Base-by-base conservation (phyloP, 352 stramenopile species). In the Paralagenidium karlingii region DNA sequence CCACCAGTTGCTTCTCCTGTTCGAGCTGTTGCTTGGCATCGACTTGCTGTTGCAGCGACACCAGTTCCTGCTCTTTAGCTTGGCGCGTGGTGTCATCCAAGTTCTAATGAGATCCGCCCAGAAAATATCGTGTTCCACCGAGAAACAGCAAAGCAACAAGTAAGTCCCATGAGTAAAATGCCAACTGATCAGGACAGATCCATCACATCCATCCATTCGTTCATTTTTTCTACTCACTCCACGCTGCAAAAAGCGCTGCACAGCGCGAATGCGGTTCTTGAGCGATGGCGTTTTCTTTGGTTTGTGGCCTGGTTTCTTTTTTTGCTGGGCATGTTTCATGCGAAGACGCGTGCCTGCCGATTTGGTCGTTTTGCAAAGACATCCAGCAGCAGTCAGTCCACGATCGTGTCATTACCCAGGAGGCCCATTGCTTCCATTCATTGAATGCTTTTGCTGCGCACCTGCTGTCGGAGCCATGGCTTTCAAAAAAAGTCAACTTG, bases 221-320 rank as follows among this genome's bases (percentile, higher is more conserved):
- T n/a, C n/a, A n/a, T n/a, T n/a, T n/a, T n/a, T n/a, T n/a, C n/a
- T n/a, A 52, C 54, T 37, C 38, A 77, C 70, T 20, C 65, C 68
- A 18, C 75, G 71, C 58, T 69, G 77, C 29, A 88, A 63, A 44
- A 86, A 88, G 26, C 75, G 75, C 47, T 88, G 68, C 21, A 88
- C 57, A 3, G 61, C 71, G 25, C 75, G 75, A 34, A 88, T 88
- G 45, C 70, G 75, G 42, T 88, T 88, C 59, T 88, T 88, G 37
- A 86, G 61, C 24, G 75, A 88, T 38, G 68, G 75, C 8, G 75
- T 47, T 43, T 88, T 88, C 51, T 86, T 88, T 29, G 47, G 24
- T 44, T 58, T 55, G 32, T 34, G 42, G n/a, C n/a, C n/a, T 10
- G 47, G 41, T 45, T 79, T 82, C 50, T 78, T 82, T 21, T 47